A percentile compares a stretch with the other conserved stretches of the same genome.
Conservation (phyloP, 1,284 basidiomycete species). For the Sparassis latifolia region DNA sequence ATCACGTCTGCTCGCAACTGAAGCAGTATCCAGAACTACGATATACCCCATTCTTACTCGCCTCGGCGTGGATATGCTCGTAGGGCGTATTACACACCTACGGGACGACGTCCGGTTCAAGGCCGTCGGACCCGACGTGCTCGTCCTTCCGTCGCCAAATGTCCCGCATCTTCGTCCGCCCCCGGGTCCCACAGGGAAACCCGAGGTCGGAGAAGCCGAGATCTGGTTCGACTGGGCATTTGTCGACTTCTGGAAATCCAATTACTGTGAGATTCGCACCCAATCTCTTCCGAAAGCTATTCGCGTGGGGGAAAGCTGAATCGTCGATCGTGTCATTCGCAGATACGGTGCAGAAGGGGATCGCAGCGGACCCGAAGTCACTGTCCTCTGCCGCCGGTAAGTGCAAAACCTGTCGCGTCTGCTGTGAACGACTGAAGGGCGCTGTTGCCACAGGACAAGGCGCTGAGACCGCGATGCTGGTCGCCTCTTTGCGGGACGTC, state of each 20-base stretch:
- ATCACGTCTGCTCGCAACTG: constrained; percentile 1
- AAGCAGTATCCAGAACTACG: constrained; percentile 48
- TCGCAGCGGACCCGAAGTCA: constrained; percentile 59
- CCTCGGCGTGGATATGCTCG: constrained; percentile 82
- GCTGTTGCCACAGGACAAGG: constrained; percentile 46
- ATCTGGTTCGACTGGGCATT: constrained; percentile 99
- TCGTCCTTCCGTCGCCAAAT: constrained; percentile 47
- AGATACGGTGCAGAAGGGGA: constrained; percentile 68
- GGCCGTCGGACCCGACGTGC: constrained; percentile 76
- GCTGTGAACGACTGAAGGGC: background rate
- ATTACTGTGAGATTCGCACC: constrained; percentile 65
- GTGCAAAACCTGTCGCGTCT: constrained; percentile 9
- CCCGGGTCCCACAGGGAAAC: constrained; percentile 25
- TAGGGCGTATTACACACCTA: constrained; percentile 80
- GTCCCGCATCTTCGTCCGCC: constrained; percentile 26
- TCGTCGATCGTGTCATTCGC: background rate
- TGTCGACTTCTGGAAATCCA: constrained; percentile 98
- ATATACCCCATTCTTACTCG: constrained; percentile 85
- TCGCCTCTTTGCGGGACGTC: constrained; percentile 75
- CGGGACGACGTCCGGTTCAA: constrained; percentile 92
- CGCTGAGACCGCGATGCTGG: constrained; percentile 72
- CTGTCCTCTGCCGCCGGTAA: constrained; percentile 51
- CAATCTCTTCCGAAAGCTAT: background rate
- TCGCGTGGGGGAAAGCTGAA: background rate
- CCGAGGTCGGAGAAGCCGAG: constrained; percentile 59